Conservation (phyloP, 805 yeast genomes). For the Myxozyma udenii region DNA sequence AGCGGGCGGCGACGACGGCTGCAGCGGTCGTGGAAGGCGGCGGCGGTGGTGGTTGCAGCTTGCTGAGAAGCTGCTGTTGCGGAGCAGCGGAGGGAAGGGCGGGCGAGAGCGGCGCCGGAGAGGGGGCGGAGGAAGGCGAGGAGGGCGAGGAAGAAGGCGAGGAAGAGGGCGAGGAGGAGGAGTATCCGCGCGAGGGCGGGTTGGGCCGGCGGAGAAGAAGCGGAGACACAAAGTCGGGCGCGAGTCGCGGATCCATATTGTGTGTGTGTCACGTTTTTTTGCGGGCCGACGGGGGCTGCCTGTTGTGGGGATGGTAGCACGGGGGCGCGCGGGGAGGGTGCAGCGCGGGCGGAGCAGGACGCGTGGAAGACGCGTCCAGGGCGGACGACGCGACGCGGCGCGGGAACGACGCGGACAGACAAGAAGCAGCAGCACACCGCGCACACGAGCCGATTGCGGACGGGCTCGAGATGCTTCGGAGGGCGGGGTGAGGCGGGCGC, state of each 20-base stretch:
- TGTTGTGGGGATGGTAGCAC: too few species aligned
- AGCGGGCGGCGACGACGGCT: too few species aligned
- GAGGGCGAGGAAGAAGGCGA: slow-evolving; percentile 1
- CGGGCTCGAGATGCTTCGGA: too few species aligned
- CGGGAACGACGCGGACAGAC: not conserved
- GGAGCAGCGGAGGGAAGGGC: not conserved
- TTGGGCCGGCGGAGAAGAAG: not conserved
- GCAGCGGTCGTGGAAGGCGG: too few species aligned
- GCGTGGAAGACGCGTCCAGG: not conserved
- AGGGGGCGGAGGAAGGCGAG: not conserved
- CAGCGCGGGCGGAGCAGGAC: not conserved
- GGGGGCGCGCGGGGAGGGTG: not conserved
- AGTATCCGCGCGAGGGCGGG: slow-evolving; percentile 1
- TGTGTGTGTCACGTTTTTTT: too few species aligned
- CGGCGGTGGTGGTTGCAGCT: too few species aligned
- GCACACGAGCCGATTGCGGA: too few species aligned
- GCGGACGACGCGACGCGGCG: not conserved
- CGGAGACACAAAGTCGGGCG: slow-evolving; percentile 19
- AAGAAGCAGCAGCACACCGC: too few species aligned
- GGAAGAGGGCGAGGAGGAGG: not conserved
- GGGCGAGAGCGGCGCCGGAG: slow-evolving; percentile 1
- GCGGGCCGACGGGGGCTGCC: too few species aligned
- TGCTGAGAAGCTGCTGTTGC: slow-evolving; percentile 1
- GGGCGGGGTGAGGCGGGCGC: too few species aligned
- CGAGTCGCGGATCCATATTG: slow-evolving; percentile 27